A percentile compares a stretch with the other conserved stretches of the same genome.
Evolutionary conservation across 306 rosid species (phyloP).

Genomic region (Hippophae gyantsensis): DNA sequence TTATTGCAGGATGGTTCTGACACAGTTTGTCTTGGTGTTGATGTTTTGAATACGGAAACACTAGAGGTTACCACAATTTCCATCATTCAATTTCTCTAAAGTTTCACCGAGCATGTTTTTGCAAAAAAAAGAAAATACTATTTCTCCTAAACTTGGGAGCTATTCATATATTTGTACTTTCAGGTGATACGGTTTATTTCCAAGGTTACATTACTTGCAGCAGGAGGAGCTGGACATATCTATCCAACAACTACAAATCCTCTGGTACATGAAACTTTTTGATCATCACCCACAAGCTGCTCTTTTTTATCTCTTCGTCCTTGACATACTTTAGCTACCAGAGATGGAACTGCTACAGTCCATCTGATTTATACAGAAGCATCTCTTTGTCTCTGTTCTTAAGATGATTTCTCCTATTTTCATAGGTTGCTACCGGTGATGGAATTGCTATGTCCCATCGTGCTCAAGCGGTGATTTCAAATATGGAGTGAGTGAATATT

Average conservation of each 20-base stretch:
- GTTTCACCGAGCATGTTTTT: conserved; percentile 12
- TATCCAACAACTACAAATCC: conserved; percentile 95
- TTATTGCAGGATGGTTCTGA: conserved; percentile 60
- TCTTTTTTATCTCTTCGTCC: background rate
- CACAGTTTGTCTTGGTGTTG: conserved; percentile 71
- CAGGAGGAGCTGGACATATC: conserved; percentile 97
- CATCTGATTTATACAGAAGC: background rate
- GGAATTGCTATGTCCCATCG: conserved; percentile 96
- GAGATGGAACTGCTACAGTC: background rate
- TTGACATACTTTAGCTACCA: background rate
- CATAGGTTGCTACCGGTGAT: conserved; percentile 90
- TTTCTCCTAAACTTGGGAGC: conserved; percentile 14
- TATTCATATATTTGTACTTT: conserved; percentile 25
- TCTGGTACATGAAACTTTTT: conserved; percentile 33
- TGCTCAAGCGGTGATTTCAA: conserved; percentile 90
- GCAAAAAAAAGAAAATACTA: background rate
- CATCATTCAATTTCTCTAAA: background rate
- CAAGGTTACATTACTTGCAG: conserved; percentile 84
- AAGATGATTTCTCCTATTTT: conserved; percentile 7
- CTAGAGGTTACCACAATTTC: conserved; percentile 48
- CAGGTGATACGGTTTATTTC: conserved; percentile 90
- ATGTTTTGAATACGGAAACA: conserved; percentile 67
- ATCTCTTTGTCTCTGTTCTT: background rate
- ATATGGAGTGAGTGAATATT: conserved; percentile 81
- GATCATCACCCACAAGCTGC: background rate